Conservation (phyloP, 495 filamentous ascomycete genomes). For the Hypomontagnella submonticulosa region DNA sequence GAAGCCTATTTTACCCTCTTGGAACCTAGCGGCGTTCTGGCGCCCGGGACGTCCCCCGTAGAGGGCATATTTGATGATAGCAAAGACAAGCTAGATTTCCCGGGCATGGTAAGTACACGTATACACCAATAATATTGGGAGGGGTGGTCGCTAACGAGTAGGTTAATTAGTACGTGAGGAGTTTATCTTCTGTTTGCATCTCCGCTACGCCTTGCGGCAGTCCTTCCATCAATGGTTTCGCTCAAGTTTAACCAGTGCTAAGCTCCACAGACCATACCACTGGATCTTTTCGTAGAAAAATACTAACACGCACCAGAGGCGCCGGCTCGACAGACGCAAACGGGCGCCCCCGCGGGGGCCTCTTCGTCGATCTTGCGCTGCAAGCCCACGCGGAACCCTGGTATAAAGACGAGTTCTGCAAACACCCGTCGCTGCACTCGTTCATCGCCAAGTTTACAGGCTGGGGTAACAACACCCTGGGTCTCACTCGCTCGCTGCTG, state of each 20-base stretch:
- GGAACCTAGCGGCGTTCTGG: constrained; percentile 65
- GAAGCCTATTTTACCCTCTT: constrained; percentile 67
- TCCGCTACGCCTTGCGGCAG: too few relatives aligned
- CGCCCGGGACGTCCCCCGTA: constrained; percentile 50
- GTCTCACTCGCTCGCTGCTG: constrained; percentile 56
- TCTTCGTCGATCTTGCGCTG: constrained; percentile 66
- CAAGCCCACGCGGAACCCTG: constrained; percentile 67
- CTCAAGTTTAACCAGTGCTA: neutral
- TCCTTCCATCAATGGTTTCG: too few relatives aligned
- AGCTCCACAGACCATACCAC: neutral
- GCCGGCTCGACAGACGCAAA: constrained; percentile 62
- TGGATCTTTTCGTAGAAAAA: neutral
- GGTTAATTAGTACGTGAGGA: constrained; percentile 10
- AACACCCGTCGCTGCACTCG: constrained; percentile 61
- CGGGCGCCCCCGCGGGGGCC: constrained; percentile 57
- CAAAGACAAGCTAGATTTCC: constrained; percentile 60
- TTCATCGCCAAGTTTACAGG: constrained; percentile 65
- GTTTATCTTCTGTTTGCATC: too few relatives aligned
- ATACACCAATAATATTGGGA: neutral
- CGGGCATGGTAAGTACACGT: constrained; percentile 60
- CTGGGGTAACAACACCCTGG: constrained; percentile 65
- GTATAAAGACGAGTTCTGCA: constrained; percentile 67
- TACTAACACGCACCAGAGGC: constrained; percentile 38
- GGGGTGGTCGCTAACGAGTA: constrained; percentile 2
- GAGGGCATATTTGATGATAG: constrained; percentile 62